Evolutionary conservation across 495 filamentous ascomycete genomes (phyloP).

Genomic region (Platismatia glauca): DNA sequence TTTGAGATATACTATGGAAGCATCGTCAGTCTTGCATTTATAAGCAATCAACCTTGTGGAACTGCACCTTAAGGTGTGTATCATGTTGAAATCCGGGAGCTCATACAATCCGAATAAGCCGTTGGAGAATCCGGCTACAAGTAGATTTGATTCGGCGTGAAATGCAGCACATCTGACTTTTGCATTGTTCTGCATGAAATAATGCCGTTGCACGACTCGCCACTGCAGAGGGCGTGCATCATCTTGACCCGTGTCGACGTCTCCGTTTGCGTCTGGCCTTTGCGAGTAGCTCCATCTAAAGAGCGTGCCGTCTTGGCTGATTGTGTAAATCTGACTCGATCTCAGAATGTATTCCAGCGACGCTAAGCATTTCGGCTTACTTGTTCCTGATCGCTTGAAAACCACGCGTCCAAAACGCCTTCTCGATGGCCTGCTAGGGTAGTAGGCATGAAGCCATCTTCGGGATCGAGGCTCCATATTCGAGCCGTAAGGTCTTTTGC

Average conservation of each 20-base stretch:
- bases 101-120: slow-evolving; percentile 91
- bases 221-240: slow-evolving; percentile 57
- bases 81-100: slow-evolving; percentile 91
- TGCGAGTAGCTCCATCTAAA: slow-evolving; percentile 55
- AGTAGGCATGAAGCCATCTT: slow-evolving; percentile 82
- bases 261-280: slow-evolving; percentile 38
- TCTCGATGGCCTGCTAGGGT: slow-evolving; percentile 83
- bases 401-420: slow-evolving; percentile 79
- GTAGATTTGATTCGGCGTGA: slow-evolving; percentile 72
- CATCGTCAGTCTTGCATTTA: slow-evolving; percentile 22
- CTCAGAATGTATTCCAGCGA: slow-evolving; percentile 40
- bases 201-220: slow-evolving; percentile 80
- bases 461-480: slow-evolving; percentile 86
- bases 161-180: slow-evolving; percentile 82
- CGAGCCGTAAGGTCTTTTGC: slow-evolving; percentile 86
- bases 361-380: slow-evolving; percentile 41
- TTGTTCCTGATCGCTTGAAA: slow-evolving; percentile 82
- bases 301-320: slow-evolving; percentile 59
- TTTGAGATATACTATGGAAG: slow-evolving; percentile 74
- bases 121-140: slow-evolving; percentile 90
- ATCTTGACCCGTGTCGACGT: slow-evolving; percentile 50
- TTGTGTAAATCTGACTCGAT: slow-evolving; percentile 61
- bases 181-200: slow-evolving; percentile 84
- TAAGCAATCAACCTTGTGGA: neutral
- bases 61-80: slow-evolving; percentile 64